Conservation (phyloP, 257 asterid genomes). For the Fraxinus anomala region DNA sequence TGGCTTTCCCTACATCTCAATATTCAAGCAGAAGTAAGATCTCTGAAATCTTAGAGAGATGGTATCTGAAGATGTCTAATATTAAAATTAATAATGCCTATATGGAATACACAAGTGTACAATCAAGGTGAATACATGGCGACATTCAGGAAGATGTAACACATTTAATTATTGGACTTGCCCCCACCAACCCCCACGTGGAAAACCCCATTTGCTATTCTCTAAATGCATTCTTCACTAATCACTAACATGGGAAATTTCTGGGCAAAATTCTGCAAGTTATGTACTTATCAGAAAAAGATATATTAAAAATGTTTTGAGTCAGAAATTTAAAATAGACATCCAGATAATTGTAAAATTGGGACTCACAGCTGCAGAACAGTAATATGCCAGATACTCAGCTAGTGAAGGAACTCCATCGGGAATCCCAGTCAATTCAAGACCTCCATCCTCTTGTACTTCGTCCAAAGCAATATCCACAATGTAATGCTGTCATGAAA, state of each 20-base stretch:
- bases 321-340: not conserved
- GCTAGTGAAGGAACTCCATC: conserved; percentile 79
- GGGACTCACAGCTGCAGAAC: conserved; percentile 71
- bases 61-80: not conserved
- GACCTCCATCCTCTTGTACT: conserved; percentile 55
- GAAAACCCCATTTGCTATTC: not conserved
- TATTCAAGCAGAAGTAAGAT: conserved; percentile 23
- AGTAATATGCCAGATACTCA: conserved; percentile 79
- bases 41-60: conserved; percentile 1
- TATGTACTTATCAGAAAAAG: not conserved
- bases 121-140: not conserved
- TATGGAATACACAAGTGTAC: not conserved
- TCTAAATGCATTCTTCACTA: not conserved
- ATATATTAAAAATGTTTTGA: not conserved
- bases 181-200: not conserved
- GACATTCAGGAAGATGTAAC: not conserved
- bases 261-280: not conserved
- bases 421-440: conserved; percentile 60
- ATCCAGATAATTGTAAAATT: conserved; percentile 3
- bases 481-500: conserved; percentile 65
- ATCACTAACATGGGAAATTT: not conserved
- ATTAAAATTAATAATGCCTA: not conserved
- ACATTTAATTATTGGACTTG: not conserved
- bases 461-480: conserved; percentile 57
- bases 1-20: conserved; percentile 68